phyloP scores from a whole-genome alignment of 2,329 filamentous ascomycete genomes.

The Ascochyta pisi region DNA sequence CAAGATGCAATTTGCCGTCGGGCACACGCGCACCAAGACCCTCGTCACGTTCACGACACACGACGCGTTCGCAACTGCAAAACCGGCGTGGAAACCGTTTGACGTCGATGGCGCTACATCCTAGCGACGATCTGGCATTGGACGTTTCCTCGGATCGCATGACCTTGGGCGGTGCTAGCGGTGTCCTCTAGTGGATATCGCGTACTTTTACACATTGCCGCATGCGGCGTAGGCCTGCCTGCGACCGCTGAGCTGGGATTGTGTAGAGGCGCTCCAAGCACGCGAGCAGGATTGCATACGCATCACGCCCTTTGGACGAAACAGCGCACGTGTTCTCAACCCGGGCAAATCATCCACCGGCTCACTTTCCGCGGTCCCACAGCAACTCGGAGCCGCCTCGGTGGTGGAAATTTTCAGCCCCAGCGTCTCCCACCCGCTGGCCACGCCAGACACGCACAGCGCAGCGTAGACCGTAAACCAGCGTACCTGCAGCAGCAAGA shows the following conservation, averaged over 20 bases:
- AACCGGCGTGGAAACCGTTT: conserved; percentile 11
- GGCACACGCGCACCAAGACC: conserved; percentile 25
- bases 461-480: neutral
- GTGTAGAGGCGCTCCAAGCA: conserved; percentile 1
- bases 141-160: conserved; percentile 26
- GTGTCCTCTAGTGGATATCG: conserved; percentile 6
- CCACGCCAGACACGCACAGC: too few relatives aligned
- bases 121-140: conserved; percentile 24
- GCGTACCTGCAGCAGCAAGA: conserved; percentile 13
- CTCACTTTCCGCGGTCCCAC: neutral
- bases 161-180: conserved; percentile 20
- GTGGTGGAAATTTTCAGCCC: conserved; percentile 13
- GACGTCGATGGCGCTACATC: conserved; percentile 19
- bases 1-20: conserved; percentile 18
- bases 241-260: conserved; percentile 9
- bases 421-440: neutral
- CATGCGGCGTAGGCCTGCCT: conserved; percentile 1
- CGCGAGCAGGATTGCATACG: conserved; percentile 2
- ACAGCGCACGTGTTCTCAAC: neutral
- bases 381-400: conserved; percentile 4
- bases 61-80: neutral
- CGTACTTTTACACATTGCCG: conserved; percentile 5
- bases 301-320: neutral
- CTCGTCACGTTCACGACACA: conserved; percentile 14
- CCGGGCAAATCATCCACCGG: neutral